Evolutionary conservation across 2,329 filamentous ascomycete genomes (phyloP), one percentile per base, ranked within the genome.

Genomic region (Epichloe bromicola): DNA sequence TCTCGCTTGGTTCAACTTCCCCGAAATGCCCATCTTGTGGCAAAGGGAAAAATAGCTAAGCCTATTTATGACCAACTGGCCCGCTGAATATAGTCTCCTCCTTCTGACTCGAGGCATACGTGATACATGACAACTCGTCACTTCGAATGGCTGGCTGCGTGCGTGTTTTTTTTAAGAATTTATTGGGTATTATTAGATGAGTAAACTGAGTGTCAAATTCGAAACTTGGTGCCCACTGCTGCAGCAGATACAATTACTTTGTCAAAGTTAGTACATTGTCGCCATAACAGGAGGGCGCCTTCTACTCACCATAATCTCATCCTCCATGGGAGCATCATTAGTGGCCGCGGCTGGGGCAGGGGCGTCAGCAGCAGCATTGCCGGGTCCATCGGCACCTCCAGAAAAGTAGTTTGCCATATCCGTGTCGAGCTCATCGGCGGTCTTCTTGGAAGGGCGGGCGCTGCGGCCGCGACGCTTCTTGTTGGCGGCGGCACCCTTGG

Each of bases 361-460:
- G 14, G 69, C 66, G 43, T 71, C 72, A 55, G 72, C 72, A 55
- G 72, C 72, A 33, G 71, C 74, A 48, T 70, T 66, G 40, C 71
- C 70, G 53, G 65, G 70, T 49, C 68, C 72, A 57, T 73, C 73
- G 49, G 67, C 72, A 57, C 70, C 64, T 36, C 61, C 60, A 53
- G 69, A 81, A 65, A 94, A 97, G 73, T 98, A 98, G 68, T 97
- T 93, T 19, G 82, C 83, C 93, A 98, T 98, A 68, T 98, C 93
- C 4, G 88, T 89, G 67, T 98, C 93, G 26, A 98, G 82, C 72
- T 98, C 90, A 66, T 95, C 91, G 1, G 85, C 82, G 0, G 89
- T 95, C 86, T 97, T 97, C 73, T 94, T 75, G 62, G 82, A 71
- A 58, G 85, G 76, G 61, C 85, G 80, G 57, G 76, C 73, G 62